Evolutionary conservation across 495 filamentous ascomycete species (phyloP).

Genomic region (Physcia stellaris): DNA sequence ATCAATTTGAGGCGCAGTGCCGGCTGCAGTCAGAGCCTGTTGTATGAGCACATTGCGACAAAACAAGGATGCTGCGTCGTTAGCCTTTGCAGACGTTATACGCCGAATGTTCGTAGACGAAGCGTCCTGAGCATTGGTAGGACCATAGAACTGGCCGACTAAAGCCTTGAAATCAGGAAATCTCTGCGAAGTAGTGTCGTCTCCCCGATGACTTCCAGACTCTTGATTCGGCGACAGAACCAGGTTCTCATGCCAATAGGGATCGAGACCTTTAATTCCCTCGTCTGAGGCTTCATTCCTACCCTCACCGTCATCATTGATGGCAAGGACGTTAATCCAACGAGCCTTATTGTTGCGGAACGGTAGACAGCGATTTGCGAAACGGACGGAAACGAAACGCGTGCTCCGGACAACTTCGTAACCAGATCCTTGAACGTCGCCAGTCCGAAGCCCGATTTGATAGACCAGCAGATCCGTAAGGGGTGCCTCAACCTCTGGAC

Average conservation of each 20-base stretch:
- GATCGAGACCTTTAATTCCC: slow-evolving; percentile 74
- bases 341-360: slow-evolving; percentile 66
- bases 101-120: too few species aligned
- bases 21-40: slow-evolving; percentile 45
- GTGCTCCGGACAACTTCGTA: slow-evolving; percentile 44
- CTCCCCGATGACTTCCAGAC: too few species aligned
- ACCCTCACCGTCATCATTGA: slow-evolving; percentile 47
- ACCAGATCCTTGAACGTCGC: slow-evolving; percentile 26
- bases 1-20: slow-evolving; percentile 42
- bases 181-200: slow-evolving; percentile 13
- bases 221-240: too few species aligned
- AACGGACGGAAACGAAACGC: slow-evolving; percentile 72
- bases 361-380: slow-evolving; percentile 78
- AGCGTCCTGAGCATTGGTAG: too few species aligned
- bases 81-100: too few species aligned
- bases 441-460: slow-evolving; percentile 48
- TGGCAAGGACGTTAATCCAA: slow-evolving; percentile 77
- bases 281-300: slow-evolving; percentile 79
- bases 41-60: slow-evolving; percentile 61
- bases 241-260: slow-evolving; percentile 60
- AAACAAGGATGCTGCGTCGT: too few species aligned
- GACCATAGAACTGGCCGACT: slow-evolving; percentile 12
- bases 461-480: slow-evolving; percentile 47
- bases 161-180: slow-evolving; percentile 33
- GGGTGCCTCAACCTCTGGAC: slow-evolving; percentile 30